Percentiles rank a stretch among this genome's conserved stretches.
Conservation (phyloP, 169 alveolate genomes). For the Amoebophrya sp. region DNA sequence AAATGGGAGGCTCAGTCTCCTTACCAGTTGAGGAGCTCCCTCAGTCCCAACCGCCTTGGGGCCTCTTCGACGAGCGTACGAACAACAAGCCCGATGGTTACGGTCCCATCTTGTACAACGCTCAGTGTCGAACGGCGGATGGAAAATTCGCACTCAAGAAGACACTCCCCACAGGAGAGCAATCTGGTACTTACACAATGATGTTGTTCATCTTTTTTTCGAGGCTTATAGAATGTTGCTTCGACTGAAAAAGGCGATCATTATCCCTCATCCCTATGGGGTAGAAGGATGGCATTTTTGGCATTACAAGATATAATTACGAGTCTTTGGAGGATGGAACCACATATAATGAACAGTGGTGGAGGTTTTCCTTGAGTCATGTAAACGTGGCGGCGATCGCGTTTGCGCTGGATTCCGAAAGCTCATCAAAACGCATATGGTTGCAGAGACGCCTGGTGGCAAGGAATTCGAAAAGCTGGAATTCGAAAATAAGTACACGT, state of each 20-base stretch:
- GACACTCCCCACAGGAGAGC: background rate
- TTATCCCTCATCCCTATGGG: no score
- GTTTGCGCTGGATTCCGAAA: background rate
- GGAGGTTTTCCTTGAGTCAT: background rate
- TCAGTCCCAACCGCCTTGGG: background rate
- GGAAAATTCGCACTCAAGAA: background rate
- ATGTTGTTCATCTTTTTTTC: no score
- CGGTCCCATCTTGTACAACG: background rate
- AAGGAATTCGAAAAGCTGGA: background rate
- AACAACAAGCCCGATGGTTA: constrained; percentile 18
- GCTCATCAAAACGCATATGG: background rate
- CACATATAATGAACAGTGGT: no score
- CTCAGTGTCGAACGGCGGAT: background rate
- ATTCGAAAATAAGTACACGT: background rate
- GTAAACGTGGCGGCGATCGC: background rate
- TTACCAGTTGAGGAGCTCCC: background rate
- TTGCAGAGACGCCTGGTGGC: background rate
- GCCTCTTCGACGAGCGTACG: background rate
- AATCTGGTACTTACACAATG: no score
- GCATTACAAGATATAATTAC: no score
- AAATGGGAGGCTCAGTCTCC: background rate
- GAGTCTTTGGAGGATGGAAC: no score
- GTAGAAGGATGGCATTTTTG: no score
- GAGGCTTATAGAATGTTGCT: no score
- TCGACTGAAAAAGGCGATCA: no score